phyloP scores from a whole-genome alignment of 2,329 filamentous ascomycete species.

The Colletotrichum scovillei region DNA sequence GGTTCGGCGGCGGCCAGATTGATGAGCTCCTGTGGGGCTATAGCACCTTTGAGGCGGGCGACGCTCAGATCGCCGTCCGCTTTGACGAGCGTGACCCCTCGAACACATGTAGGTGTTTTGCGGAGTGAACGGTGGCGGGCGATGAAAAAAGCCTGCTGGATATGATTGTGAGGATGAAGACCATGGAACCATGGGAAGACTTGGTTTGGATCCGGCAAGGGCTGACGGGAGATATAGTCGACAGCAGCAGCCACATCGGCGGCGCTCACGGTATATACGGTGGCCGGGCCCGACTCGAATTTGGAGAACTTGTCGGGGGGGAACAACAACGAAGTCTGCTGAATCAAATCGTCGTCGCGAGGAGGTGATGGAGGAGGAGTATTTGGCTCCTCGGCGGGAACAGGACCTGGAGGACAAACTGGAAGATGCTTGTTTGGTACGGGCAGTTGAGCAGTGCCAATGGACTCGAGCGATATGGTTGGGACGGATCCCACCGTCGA shows the following conservation, averaged over 20 bases:
- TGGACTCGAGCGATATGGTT: slow-evolving; percentile 49
- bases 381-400: slow-evolving; percentile 62
- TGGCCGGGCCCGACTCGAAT: slow-evolving; percentile 62
- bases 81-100: slow-evolving; percentile 88
- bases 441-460: slow-evolving; percentile 46
- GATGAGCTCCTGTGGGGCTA: slow-evolving; percentile 84
- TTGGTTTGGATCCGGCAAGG: slow-evolving; percentile 83
- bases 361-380: slow-evolving; percentile 70
- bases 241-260: slow-evolving; percentile 77
- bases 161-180: slow-evolving; percentile 86
- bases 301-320: slow-evolving; percentile 75
- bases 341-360: slow-evolving; percentile 62
- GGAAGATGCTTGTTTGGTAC: slow-evolving; percentile 92
- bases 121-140: slow-evolving; percentile 78
- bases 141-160: slow-evolving; percentile 88
- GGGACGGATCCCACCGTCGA: slow-evolving; percentile 48
- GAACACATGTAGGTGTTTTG: slow-evolving; percentile 79
- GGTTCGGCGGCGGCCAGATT: slow-evolving; percentile 55
- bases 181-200: slow-evolving; percentile 98
- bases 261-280: slow-evolving; percentile 80
- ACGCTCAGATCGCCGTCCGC: slow-evolving; percentile 81
- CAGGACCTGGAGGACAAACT: slow-evolving; percentile 85
- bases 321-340: slow-evolving; percentile 77
- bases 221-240: slow-evolving; percentile 80
- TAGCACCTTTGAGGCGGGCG: slow-evolving; percentile 86